These are phyloP conservation scores for Quillaja saponaria DNA, from an alignment of 306 rosid genomes.

Conservation along the genomic window DNA sequence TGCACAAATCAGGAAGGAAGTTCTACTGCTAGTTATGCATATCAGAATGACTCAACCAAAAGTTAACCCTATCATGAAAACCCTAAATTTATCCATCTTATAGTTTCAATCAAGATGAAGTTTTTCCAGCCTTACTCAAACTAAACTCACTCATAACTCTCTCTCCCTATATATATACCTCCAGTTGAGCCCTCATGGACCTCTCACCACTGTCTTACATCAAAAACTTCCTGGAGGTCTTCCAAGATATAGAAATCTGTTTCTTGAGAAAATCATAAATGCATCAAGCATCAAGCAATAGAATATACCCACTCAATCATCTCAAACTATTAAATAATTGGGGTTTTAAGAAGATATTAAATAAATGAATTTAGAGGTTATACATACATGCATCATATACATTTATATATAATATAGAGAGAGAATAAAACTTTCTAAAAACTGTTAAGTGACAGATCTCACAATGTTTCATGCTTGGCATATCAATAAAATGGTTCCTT, in stretches of 20 bases:
- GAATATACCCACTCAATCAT: too few species aligned
- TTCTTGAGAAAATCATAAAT: too few species aligned
- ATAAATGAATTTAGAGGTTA: neutral
- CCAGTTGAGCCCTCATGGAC: neutral
- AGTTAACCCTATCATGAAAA: conserved; percentile 11
- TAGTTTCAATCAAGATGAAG: conserved; percentile 16
- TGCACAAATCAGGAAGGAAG: conserved; percentile 18
- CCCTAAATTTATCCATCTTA: conserved; percentile 17
- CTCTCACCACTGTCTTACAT: conserved; percentile 8
- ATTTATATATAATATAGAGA: too few species aligned
- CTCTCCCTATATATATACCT: neutral
- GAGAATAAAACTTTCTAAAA: too few species aligned
- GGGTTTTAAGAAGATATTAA: neutral
- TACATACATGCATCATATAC: too few species aligned
- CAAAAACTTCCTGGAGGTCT: conserved; percentile 16
- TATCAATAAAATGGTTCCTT: too few species aligned
- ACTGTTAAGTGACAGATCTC: too few species aligned
- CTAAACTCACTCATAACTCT: conserved; percentile 7
- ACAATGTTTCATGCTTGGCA: too few species aligned
- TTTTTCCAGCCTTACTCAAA: conserved; percentile 9
- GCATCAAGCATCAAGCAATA: conserved; percentile 1
- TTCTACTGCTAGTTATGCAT: too few species aligned
- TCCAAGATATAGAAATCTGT: too few species aligned
- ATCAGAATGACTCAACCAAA: too few species aligned
- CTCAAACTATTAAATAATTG: too few species aligned